phyloP scores from a whole-genome alignment of 257 asterid species.

The Petunia axillaris region DNA sequence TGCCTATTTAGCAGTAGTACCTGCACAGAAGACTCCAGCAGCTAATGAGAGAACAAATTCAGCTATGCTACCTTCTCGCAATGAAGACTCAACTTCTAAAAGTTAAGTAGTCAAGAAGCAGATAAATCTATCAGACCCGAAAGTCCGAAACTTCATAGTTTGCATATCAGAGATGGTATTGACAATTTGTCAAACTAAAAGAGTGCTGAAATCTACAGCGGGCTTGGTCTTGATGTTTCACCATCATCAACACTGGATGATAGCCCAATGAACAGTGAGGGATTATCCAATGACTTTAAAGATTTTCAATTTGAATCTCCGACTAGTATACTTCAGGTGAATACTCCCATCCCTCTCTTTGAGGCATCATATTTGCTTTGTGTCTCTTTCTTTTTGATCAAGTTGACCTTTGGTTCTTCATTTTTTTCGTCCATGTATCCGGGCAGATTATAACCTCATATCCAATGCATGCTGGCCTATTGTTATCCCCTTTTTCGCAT shows the following conservation, averaged over 20 bases:
- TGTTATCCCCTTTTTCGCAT: conserved; percentile 81
- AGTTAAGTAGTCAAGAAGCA: conserved; percentile 21
- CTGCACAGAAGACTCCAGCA: conserved; percentile 21
- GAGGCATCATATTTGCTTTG: conserved; percentile 14
- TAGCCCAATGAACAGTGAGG: conserved; percentile 18
- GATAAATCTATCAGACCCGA: conserved; percentile 22
- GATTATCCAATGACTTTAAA: conserved; percentile 15
- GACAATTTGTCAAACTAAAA: conserved; percentile 26
- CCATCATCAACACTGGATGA: conserved; percentile 33
- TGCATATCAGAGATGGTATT: conserved; percentile 25
- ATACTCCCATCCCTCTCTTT: conserved; percentile 29
- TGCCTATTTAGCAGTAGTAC: conserved; percentile 40
- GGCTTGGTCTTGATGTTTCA: conserved; percentile 39
- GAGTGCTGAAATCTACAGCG: conserved; percentile 35
- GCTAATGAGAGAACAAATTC: conserved; percentile 23
- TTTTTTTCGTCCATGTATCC: conserved; percentile 28
- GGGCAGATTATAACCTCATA: conserved; percentile 83
- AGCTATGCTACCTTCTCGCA: not conserved
- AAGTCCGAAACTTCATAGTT: not conserved
- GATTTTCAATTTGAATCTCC: conserved; percentile 32
- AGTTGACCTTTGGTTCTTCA: conserved; percentile 21
- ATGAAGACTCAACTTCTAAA: conserved; percentile 22
- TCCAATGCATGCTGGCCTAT: conserved; percentile 44
- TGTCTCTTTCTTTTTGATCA: not conserved
- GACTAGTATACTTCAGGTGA: conserved; percentile 75